Conservation (phyloP, 805 yeast genomes). For the Ascoidea asiatica region DNA sequence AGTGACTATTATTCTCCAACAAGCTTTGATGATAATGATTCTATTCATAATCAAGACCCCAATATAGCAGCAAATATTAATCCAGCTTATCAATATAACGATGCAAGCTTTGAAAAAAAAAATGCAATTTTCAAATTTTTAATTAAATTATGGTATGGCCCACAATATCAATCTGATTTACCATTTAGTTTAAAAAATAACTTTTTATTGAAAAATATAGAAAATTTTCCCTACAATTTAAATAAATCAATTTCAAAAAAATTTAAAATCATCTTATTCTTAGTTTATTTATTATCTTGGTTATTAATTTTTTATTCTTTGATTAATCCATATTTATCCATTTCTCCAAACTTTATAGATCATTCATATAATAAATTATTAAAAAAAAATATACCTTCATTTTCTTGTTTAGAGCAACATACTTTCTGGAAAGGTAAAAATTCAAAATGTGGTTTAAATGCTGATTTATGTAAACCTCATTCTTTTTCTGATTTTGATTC, state of each 20-base stretch:
- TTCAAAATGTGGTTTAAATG: conserved; percentile 63
- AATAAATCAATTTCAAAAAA: conserved; percentile 24
- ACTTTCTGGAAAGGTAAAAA: conserved; percentile 67
- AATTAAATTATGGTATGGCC: conserved; percentile 1
- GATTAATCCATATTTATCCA: background rate
- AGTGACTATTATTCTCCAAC: no score
- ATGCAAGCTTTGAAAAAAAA: background rate
- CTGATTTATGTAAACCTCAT: conserved; percentile 41
- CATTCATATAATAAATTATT: conserved; percentile 16
- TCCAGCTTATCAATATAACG: background rate
- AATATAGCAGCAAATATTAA: background rate
- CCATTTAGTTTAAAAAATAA: conserved; percentile 2
- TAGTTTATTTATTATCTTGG: conserved; percentile 5
- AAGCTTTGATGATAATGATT: no score
- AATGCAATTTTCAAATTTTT: background rate
- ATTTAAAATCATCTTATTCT: background rate
- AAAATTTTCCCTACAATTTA: conserved; percentile 43
- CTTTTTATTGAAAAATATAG: background rate
- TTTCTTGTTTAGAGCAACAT: conserved; percentile 34
- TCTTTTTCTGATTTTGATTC: no score
- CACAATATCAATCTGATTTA: conserved; percentile 1
- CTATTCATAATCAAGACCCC: no score
- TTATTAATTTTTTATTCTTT: background rate
- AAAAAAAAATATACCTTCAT: conserved; percentile 14
- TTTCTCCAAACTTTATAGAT: conserved; percentile 1